Evolutionary conservation across 2,329 filamentous ascomycete genomes (phyloP), one percentile per base, ranked within the genome.

Genomic region (Grosmannia penicillata): DNA sequence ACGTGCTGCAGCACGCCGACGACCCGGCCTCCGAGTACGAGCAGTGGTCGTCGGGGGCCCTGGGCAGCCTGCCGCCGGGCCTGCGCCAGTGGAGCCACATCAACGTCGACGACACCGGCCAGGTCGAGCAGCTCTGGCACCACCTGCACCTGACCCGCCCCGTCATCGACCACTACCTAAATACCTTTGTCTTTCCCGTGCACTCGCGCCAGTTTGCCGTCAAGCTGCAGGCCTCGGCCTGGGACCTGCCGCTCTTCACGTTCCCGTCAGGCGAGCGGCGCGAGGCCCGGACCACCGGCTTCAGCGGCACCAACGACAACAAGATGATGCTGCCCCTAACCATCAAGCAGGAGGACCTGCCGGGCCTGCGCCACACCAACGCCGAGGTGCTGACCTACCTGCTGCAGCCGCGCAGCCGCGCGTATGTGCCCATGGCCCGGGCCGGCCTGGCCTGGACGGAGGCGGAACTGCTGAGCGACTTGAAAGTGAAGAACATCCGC

Each of bases 281-380:
- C 39, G 22, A 14, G 29, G 48, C 56, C 3, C 43, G 65, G 2
- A 79, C 76, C 0, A 82, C 77, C 0, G 79, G 79, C 0, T 85
- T 86, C 50, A 79, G 73, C 8, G 79, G 79, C 0, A 84, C 80
- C 0, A 83, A 81, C 32, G 79, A 84, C 48, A 74, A 70, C 17
- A 61, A 66, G 27, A 57, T 55, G 0, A 59, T 79, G 25, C 53
- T 83, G 0, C 79, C 79, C 0, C 51, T 74, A n/a, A 73, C 63
- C 0, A 72, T 83, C 17, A 52, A 58, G 17, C 77, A 83, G 37
- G 54, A 70, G 0, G 76, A 84, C 42, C 59, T 84, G 0, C 55
- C 61, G 0, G 53, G 59, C 0, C 59, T 81, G 0, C 48, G 55
- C 0, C 71, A 78, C 33, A 81, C 75, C 0, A 81, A 76, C 40